Evolutionary conservation across 192 early-diverging fungal genomes (phyloP).

Genomic region (Coemansia sp.): DNA sequence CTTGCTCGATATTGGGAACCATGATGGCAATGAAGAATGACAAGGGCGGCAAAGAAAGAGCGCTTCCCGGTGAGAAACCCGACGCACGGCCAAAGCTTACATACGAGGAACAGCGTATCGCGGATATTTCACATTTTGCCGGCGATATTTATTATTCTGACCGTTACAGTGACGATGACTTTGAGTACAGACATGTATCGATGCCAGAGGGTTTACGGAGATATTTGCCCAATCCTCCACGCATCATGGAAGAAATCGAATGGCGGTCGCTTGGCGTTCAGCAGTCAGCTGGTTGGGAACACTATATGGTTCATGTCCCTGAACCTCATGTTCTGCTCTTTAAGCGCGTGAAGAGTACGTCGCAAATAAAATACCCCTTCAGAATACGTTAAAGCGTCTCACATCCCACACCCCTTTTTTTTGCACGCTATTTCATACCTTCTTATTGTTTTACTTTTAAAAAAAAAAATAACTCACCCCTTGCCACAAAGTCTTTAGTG

Average conservation of each 20-base stretch:
- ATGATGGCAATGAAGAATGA: slow-evolving; percentile 38
- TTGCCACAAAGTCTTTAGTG: too few relatives aligned
- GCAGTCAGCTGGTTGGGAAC: slow-evolving; percentile 56
- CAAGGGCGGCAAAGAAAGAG: slow-evolving; percentile 19
- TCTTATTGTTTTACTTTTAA: slow-evolving; percentile 1
- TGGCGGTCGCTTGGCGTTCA: slow-evolving; percentile 49
- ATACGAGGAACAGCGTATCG: slow-evolving; percentile 28
- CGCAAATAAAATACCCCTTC: slow-evolving; percentile 26
- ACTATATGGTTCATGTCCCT: slow-evolving; percentile 56
- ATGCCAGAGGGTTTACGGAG: slow-evolving; percentile 48
- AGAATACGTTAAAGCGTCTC: background rate
- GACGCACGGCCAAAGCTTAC: slow-evolving; percentile 10
- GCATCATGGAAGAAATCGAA: slow-evolving; percentile 46
- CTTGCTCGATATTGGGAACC: background rate
- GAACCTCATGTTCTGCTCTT: slow-evolving; percentile 58
- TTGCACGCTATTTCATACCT: slow-evolving; percentile 7
- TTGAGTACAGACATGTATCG: slow-evolving; percentile 55
- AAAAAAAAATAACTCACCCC: too few relatives aligned
- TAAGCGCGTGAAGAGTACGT: slow-evolving; percentile 40
- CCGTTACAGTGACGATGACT: slow-evolving; percentile 53
- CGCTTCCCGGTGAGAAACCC: background rate
- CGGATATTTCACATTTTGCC: slow-evolving; percentile 34
- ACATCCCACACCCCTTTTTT: background rate
- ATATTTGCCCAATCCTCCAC: slow-evolving; percentile 47
- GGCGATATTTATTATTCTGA: slow-evolving; percentile 52